Base-by-base conservation (phyloP, 345 rosid genomes). In the Mallotus nudiflorus region DNA sequence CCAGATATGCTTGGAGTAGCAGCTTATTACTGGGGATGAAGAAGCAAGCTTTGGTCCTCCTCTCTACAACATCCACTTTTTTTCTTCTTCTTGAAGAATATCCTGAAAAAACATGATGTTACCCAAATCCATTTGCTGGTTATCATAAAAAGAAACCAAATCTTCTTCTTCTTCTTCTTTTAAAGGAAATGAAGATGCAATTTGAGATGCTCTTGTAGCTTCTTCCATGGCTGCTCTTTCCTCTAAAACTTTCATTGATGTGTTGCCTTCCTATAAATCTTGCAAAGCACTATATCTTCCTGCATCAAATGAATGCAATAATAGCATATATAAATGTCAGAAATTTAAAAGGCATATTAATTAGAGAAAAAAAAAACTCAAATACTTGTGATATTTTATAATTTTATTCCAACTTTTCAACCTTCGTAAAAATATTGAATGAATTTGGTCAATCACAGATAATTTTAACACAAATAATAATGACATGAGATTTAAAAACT, bases 241-340 rank as follows among this genome's bases (percentile, higher is more conserved):
- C 72, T 81, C 84, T 55, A 81, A 37, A 2, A 67, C 81, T n/a
- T 63, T 77, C 75, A 77, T 35, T 13, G 84, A 53, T 12, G 37
- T 33, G 84, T 81, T 53, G 82, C 84, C 70, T 74, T 77, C 25
- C 77, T 68, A 33, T 71, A 81, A 22, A 81, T 63, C 60, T 81
- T 81, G 77, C 82, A 74, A 0, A 81, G 65, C 14, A 81, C 84
- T 18, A 81, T 67, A 48, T 79, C 76, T 74, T 74, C 71, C 78
- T 69, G 37, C 6, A 2, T 33, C 37, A 33, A 33, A 33, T 6
- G 6, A 33, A 33, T 33, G 37, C 37, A 33, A 33, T n/a, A n/a
- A n/a, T 33, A 33, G 37, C 37, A 33, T 6, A 33, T 33, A 33
- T n/a, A n/a, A n/a, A n/a, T n/a, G n/a, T n/a, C n/a, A n/a, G n/a